A percentile compares a stretch with the other conserved stretches of the same genome.
These are phyloP conservation scores for Sugiyamaella chiloensis DNA, from an alignment of 805 yeast species.

Conservation along the genomic window DNA sequence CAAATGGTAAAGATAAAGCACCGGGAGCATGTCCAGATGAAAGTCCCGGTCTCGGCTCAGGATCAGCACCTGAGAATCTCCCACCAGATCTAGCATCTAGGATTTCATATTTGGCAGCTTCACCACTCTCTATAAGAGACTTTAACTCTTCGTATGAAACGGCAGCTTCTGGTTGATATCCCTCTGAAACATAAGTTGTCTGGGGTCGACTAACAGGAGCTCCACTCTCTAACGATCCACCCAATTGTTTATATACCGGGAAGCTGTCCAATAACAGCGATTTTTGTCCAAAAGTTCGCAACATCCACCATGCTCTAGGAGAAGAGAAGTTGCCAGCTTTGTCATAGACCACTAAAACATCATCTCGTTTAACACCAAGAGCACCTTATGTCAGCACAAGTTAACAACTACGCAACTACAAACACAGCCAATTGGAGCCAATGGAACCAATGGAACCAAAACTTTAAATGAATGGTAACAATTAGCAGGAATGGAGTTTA, in stretches of 20 bases:
- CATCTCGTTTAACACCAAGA: slow-evolving; percentile 39
- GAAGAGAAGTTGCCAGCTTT: slow-evolving; percentile 79
- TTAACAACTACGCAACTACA: too few species aligned
- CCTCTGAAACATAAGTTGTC: slow-evolving; percentile 26
- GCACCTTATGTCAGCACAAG: slow-evolving; percentile 8
- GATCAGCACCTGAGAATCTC: slow-evolving; percentile 73
- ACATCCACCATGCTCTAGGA: slow-evolving; percentile 91
- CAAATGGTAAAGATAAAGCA: slow-evolving; percentile 72
- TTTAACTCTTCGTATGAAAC: slow-evolving; percentile 64
- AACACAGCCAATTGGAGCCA: too few species aligned
- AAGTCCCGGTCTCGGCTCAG: slow-evolving; percentile 88
- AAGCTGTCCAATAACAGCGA: slow-evolving; percentile 72
- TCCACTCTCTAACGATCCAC: slow-evolving; percentile 45
- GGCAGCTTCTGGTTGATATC: slow-evolving; percentile 48
- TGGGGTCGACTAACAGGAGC: slow-evolving; percentile 20
- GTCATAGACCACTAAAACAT: slow-evolving; percentile 78
- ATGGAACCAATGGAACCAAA: too few species aligned
- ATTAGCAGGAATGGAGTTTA: neutral
- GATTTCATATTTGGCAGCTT: slow-evolving; percentile 44
- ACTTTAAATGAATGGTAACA: too few species aligned
- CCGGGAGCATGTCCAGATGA: slow-evolving; percentile 89
- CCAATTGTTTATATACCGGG: slow-evolving; percentile 45
- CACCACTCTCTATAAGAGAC: slow-evolving; percentile 49
- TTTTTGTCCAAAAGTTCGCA: slow-evolving; percentile 73
- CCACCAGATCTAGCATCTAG: slow-evolving; percentile 80